These are phyloP conservation scores for Hyparrhenia diplandra DNA, from an alignment of 176 grass and related monocot species.

Conservation along the genomic window DNA sequence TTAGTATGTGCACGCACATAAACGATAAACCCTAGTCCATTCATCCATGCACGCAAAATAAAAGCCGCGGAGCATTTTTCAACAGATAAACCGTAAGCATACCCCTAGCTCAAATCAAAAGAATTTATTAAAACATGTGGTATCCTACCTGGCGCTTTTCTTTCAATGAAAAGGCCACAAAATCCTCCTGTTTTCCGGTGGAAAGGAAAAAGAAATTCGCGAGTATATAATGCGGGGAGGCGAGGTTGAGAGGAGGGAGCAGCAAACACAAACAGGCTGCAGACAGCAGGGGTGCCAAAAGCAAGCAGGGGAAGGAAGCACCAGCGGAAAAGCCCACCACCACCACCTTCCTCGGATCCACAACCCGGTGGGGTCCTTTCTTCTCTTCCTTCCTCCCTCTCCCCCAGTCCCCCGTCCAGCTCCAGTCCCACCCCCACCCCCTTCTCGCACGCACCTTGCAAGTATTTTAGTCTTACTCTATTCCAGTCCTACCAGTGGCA, in stretches of 20 bases:
- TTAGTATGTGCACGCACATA: too few relatives aligned
- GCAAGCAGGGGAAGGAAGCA: neutral
- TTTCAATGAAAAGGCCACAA: neutral
- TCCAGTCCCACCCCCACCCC: too few relatives aligned
- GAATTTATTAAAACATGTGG: neutral
- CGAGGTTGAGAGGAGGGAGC: neutral
- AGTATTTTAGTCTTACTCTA: conserved; percentile 45
- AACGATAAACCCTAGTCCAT: too few relatives aligned
- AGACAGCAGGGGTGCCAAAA: conserved; percentile 24
- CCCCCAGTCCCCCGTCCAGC: neutral
- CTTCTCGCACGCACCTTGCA: neutral
- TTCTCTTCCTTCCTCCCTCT: neutral
- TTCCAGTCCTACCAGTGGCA: conserved; percentile 44
- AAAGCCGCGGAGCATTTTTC: too few relatives aligned
- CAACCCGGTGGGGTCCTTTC: conserved; percentile 18
- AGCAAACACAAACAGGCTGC: conserved; percentile 10
- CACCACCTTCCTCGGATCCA: conserved; percentile 62
- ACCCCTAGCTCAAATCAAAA: neutral
- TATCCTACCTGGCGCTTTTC: neutral
- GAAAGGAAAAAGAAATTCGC: neutral
- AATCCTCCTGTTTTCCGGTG: conserved; percentile 2
- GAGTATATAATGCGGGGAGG: neutral
- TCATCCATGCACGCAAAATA: too few relatives aligned
- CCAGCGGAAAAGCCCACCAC: conserved; percentile 48
- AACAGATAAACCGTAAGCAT: neutral